Evolutionary conservation across 305 asterid species (phyloP), one percentile per base, ranked within the genome.

Genomic region (Withania somnifera): DNA sequence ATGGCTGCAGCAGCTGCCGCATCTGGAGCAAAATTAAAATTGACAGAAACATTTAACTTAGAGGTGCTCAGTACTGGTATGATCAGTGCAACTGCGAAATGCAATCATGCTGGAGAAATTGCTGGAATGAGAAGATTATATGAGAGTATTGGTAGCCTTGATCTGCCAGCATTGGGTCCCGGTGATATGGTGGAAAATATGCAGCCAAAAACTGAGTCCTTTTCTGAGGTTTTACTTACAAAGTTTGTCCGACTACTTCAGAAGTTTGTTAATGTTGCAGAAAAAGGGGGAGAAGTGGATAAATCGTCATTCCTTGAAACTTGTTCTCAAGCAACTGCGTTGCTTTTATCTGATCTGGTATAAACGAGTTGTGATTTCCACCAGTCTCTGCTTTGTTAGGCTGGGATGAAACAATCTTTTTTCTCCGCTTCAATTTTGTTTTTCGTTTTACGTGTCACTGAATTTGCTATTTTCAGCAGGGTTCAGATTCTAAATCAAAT

Each of bases 1-100:
- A 97, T 97, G 98, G 95, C 97, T 36, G 96, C 98, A 11, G 99
- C 99, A 58, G 98, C 97, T 80, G 99, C 98, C 26, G 99, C 99
- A 9, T 97, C 99, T 5, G 99, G 99, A 40, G 99, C 97, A 68
- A 93, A 95, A 84, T 84, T 97, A 86, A 95, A 95, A 85, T 87
- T 95, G 91, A 86, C 92, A 13, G 99, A 95, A 84, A 97, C 97
- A 82, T 97, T 97, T 88, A 93, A 91, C 83, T 89, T 97, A 88
- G 99, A 97, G 90, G 99, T 97, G 78, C 98, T 97, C 47, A 92
- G 98, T 83, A 97, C 98, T 77, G 98, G 98, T 83, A 89, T 97
- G 86, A 95, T 95, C 77, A 97, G 99, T 86, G 99, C 99, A 52
- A 91, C 98, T 38, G 97, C 91, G 38, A 97, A 97, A 89, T 95